Conservation (phyloP, 2,329 filamentous ascomycete species). For the Penicillium sp. region DNA sequence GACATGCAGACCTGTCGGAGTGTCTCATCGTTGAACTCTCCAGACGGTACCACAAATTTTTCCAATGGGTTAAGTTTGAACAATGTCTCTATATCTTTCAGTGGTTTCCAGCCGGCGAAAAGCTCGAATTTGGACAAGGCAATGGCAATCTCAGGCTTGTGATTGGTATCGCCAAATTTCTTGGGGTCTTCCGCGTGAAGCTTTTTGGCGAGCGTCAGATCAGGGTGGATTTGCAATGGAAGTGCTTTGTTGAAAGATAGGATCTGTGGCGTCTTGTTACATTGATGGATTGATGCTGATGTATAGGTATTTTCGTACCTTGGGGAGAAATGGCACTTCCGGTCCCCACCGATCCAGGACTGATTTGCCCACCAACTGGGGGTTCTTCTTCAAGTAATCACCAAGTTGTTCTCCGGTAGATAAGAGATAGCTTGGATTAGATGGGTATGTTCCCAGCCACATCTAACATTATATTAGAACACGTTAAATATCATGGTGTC, state of each 20-base stretch:
- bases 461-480: slow-evolving; percentile 43
- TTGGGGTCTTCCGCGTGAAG: slow-evolving; percentile 68
- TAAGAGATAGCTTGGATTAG: slow-evolving; percentile 67
- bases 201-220: slow-evolving; percentile 67
- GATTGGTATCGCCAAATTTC: slow-evolving; percentile 72
- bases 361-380: slow-evolving; percentile 66
- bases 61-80: slow-evolving; percentile 60
- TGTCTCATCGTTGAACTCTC: slow-evolving; percentile 60
- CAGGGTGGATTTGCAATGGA: slow-evolving; percentile 74
- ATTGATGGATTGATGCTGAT: background rate
- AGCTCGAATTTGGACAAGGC: slow-evolving; percentile 73
- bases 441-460: slow-evolving; percentile 80
- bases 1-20: slow-evolving; percentile 61
- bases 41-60: slow-evolving; percentile 55
- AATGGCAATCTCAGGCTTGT: slow-evolving; percentile 80
- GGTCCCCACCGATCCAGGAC: slow-evolving; percentile 65
- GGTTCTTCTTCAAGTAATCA: slow-evolving; percentile 66
- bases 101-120: slow-evolving; percentile 74
- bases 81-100: slow-evolving; percentile 62
- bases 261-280: slow-evolving; percentile 53
- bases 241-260: slow-evolving; percentile 76
- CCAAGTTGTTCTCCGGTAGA: slow-evolving; percentile 66
- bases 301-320: slow-evolving; percentile 47
- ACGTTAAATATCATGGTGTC: background rate
- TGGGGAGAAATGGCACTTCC: slow-evolving; percentile 74